These are phyloP conservation scores for Yamadazyma ubonensis DNA, from an alignment of 805 yeast genomes.

Conservation along the genomic window DNA sequence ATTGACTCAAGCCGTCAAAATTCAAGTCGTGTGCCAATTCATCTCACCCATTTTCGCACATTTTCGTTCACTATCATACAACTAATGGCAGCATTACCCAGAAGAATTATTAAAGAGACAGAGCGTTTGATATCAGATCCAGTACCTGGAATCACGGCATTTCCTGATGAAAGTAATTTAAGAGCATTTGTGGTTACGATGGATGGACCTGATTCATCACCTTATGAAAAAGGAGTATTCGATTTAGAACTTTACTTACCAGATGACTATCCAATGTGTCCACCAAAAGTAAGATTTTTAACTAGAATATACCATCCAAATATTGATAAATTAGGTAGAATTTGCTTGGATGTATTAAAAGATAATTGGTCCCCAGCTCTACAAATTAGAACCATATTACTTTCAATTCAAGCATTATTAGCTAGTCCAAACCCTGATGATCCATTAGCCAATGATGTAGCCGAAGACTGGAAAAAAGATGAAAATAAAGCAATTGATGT, in stretches of 20 bases:
- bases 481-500: conserved; percentile 76
- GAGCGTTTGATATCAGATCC: conserved; percentile 91
- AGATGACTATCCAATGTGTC: conserved; percentile 96
- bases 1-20: no score
- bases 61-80: not conserved
- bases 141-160: conserved; percentile 92
- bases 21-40: not conserved
- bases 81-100: conserved; percentile 68
- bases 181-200: conserved; percentile 90
- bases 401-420: conserved; percentile 88
- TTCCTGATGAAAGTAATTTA: conserved; percentile 90
- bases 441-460: conserved; percentile 97
- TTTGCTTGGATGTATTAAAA: conserved; percentile 92
- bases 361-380: conserved; percentile 98
- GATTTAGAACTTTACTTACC: conserved; percentile 85
- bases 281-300: conserved; percentile 91
- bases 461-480: conserved; percentile 91
- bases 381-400: conserved; percentile 87
- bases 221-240: conserved; percentile 82
- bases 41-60: conserved; percentile 1
- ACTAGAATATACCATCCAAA: conserved; percentile 96
- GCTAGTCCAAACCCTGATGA: conserved; percentile 99
- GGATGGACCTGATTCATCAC: conserved; percentile 88
- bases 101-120: conserved; percentile 94
- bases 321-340: conserved; percentile 91